Evolutionary conservation across 1,284 basidiomycete genomes (phyloP), one percentile per base, ranked within the genome.

Genomic region (Takashimella tepidaria): DNA sequence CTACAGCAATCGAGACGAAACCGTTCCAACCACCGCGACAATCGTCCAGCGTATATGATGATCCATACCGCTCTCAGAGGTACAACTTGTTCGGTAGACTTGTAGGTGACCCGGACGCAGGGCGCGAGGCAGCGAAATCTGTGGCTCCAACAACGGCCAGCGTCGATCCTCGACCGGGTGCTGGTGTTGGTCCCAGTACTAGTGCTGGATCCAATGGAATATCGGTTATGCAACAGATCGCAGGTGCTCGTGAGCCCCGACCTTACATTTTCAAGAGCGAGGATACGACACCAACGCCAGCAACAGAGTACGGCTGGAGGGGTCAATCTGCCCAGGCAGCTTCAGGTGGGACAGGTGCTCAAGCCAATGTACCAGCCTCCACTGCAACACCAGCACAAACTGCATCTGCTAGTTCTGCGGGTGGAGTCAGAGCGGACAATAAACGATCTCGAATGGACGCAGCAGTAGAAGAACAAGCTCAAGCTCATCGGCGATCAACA

Each of bases 381-480:
- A 16, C 31, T 37, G 31, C 31, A 37, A 37, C 45, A 46, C 23
- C 45, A 12, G 19, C 45, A 20, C 21, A 10, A 19, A 19, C 42
- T 8, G 31, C 31, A 8, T n/a, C n/a, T n/a, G n/a, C n/a, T n/a
- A n/a, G n/a, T n/a, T n/a, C n/a, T n/a, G n/a, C n/a, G n/a, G n/a
- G n/a, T n/a, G n/a, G n/a, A n/a, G n/a, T n/a, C n/a, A n/a, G n/a
- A n/a, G 42, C 42, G 10, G 27, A 37, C 6, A 62, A 62, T 25
- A 71, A 70, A 54, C 61, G 72, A 37, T 63, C 69, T 4, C 58
- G 71, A 11, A 70, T 71, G 68, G 72, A 74, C 41, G 57, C 67
- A 5, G 70, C 69, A 0, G 63, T 71, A 12, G 71, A 74, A 48
- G 72, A 74, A 23, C 56, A 55, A 13, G 62, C 62, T 10, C 51